Evolutionary conservation across 768 basidiomycete genomes (phyloP), one percentile per base, ranked within the genome.

Genomic region (Pulveroboletus sp.): DNA sequence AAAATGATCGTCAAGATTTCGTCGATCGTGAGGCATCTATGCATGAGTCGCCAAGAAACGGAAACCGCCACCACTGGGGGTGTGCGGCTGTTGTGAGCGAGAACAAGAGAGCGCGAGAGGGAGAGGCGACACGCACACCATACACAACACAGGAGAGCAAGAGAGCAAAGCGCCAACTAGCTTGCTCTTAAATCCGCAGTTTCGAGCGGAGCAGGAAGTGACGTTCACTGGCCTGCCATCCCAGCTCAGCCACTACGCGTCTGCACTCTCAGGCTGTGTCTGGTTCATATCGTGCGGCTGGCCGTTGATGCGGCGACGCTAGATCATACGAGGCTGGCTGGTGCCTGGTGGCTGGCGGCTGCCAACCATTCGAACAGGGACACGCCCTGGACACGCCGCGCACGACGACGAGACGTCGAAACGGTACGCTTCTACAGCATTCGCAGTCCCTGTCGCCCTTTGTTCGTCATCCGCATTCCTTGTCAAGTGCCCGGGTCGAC

Each of bases 1-100:
- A 68, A 66, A 51, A 66, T 58, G 3, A 60, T 64, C 40, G 57
- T 66, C 42, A 66, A n/a, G 56, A 66, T 67, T 55, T 66, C 65
- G 59, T 66, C 56, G 64, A 66, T 66, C 47, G 48, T 48, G 51
- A 66, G 56, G 45, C 67, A 68, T 68, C 48, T 64, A 57, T 66
- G 65, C 65, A 68, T 66, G 57, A 58, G 60, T 57, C 49, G 51
- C 49, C 14, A 52, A 43, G n/a, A 55, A 53, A 42, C 8, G 50
- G 39, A 40, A 57, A 55, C 50, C 39, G 31, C 26, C 46, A 49
- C 49, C 49, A 60, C 63, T 65, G 33, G 15, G 14, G 10, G 26
- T 5, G 15, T 8, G 21, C 21, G 3, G 1, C 27, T 11, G 18
- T 40, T 27, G 47, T 62, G 11, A 62, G 50, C 30, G 27, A 32